Conservation (phyloP, 2,329 filamentous ascomycete species). For the Lasiodiplodia theobromae region DNA sequence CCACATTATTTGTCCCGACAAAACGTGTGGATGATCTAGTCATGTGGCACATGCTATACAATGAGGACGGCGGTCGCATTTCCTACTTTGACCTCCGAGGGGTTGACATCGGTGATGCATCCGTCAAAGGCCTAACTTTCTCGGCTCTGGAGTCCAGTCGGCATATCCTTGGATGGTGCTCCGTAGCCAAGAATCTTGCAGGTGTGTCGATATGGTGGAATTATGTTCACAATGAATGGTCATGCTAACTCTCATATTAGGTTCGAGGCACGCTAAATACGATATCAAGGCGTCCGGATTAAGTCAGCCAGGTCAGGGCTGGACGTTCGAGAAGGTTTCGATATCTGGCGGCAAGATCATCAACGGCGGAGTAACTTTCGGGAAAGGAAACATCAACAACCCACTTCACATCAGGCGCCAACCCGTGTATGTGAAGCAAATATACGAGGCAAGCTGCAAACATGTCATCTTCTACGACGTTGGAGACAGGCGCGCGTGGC, state of each 20-base stretch:
- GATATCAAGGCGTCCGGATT: not conserved
- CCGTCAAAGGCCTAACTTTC: too few relatives aligned
- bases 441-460: slow-evolving; percentile 29
- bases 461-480: slow-evolving; percentile 39
- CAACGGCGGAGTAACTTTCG: not conserved
- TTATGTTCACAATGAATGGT: not conserved
- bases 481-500: slow-evolving; percentile 42
- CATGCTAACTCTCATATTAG: not conserved
- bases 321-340: not conserved
- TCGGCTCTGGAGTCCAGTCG: not conserved
- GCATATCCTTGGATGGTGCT: not conserved
- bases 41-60: not conserved
- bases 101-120: too few relatives aligned
- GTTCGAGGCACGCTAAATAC: not conserved
- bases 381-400: not conserved
- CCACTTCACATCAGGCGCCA: not conserved
- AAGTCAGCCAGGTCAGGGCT: not conserved
- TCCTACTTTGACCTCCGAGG: not conserved
- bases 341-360: not conserved
- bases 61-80: not conserved
- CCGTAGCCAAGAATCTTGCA: not conserved
- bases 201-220: not conserved
- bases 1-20: too few relatives aligned
- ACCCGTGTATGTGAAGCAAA: not conserved
- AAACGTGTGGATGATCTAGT: too few relatives aligned